Base-by-base conservation (phyloP, 1,139 yeast species). In the Blastobotrys persicus region DNA sequence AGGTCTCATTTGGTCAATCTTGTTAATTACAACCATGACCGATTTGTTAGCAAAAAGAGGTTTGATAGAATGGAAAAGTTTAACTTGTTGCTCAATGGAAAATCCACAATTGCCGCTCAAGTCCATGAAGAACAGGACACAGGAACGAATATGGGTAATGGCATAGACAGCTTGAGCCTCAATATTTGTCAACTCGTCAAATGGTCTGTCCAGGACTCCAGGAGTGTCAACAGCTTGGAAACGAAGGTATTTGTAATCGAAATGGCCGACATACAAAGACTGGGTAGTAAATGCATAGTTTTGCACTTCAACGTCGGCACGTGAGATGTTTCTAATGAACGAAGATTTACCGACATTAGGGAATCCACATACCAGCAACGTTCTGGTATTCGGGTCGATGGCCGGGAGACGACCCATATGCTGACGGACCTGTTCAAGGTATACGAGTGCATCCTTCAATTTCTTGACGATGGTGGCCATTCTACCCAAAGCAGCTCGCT, bases 161-260 rank as follows among this genome's bases (percentile, higher is more conserved):
- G 98, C 98, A 66, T 94, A 92, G 65, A 92, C 91, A 50, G 96
- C 85, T 75, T 92, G 99, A 98, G 92, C 92, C 76, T 92, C 99
- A 70, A 92, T 94, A 73, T 94, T 92, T 76, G 91, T 94, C 99
- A 92, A 94, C 69, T 92, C 98, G 71, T 92, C 99, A 44, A 98
- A 89, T 54, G 98, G 98, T 71, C 98, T 85, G 72, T 92, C 99
- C 68, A 92, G 77, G 65, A 92, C 91, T 76, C 99, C 99, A 26
- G 99, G 99, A 31, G 99, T 92, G 71, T 92, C 99, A 66, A 92
- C 92, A 50, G 98, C 98, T 75, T 92, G 99, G 77, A 92, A 92
- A 66, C 99, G 79, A 66, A 92, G 77, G 71, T 92, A 94, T 74
- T 92, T 92, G 76, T 92, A 92, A 72, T 92, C 99, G 69, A 92